Evolutionary conservation across 2,329 filamentous ascomycete species (phyloP).

Genomic region (Chrysoporthe austroafricana): DNA sequence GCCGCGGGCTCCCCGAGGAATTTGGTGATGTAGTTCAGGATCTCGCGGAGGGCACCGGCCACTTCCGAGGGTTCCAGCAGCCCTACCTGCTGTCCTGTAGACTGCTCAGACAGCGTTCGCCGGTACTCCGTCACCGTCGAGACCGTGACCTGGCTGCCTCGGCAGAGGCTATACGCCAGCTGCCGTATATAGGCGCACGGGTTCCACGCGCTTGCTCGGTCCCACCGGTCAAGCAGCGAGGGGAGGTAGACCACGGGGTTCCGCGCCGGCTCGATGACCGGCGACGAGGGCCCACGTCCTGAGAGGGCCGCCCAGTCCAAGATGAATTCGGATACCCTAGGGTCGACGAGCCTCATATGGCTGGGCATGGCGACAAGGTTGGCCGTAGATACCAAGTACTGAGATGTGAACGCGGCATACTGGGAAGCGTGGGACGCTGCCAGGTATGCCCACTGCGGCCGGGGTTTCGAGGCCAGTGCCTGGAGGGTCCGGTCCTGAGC

Average conservation of each 20-base stretch:
- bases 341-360: slow-evolving; percentile 34
- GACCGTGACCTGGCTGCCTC: background rate
- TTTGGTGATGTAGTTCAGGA: slow-evolving; percentile 29
- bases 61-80: slow-evolving; percentile 33
- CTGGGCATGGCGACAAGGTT: background rate
- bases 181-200: slow-evolving; percentile 41
- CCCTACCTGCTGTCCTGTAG: slow-evolving; percentile 38
- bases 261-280: slow-evolving; percentile 29
- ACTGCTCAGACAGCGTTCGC: slow-evolving; percentile 37
- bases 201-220: slow-evolving; percentile 45
- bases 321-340: slow-evolving; percentile 35
- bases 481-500: slow-evolving; percentile 33
- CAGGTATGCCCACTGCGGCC: slow-evolving; percentile 30
- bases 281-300: background rate
- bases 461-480: slow-evolving; percentile 31
- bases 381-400: slow-evolving; percentile 24
- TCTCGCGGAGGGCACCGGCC: slow-evolving; percentile 30
- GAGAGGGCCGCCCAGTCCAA: slow-evolving; percentile 30
- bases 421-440: slow-evolving; percentile 27
- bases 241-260: slow-evolving; percentile 44
- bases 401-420: slow-evolving; percentile 35
- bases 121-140: slow-evolving; percentile 44
- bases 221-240: slow-evolving; percentile 44
- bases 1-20: background rate
- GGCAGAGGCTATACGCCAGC: slow-evolving; percentile 42